Evolutionary conservation across 208 protist species (phyloP), one percentile per base, ranked within the genome.

Genomic region (Pavlovales sp.): DNA sequence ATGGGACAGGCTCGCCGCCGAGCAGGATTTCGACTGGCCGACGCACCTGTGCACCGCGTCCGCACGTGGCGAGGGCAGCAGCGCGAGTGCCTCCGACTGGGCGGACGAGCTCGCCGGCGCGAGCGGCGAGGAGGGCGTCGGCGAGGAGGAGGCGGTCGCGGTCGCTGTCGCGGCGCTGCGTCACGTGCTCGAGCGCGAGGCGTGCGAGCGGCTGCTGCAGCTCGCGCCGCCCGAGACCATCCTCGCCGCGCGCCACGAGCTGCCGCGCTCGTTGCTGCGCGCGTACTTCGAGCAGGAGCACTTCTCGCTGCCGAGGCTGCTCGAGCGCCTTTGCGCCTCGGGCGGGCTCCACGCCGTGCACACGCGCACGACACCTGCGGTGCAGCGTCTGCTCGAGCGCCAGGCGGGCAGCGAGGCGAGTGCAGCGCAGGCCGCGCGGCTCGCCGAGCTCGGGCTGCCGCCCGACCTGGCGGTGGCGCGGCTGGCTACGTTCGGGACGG

Each of bases 271-370:
- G 36, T 20, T 86, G 18, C 38, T 86, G 10, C 18, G 36, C 28
- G 36, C 82, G 26, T 86, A 86, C 82, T 28, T 86, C 30, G 30
- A 22, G 5, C 57, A 75, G 57, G 82, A 77, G 66, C 82, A 86
- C 57, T 86, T 86, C 30, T 28, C 30, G 22, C 82, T 77, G 37
- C 39, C n/a, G 66, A 2, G 57, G 47, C 47, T 85, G 22, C 8
- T 86, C 0, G 28, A 2, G 34, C 14, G 80, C 46, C n/a, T 18
- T 10, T 0, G 7, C 4, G 80, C 1, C 44, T 0, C 8, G 7
- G n/a, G 30, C 44, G 40, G n/a, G 1, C 36, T 66, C n/a, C 80
- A 85, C 20, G 38, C 44, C 39, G 82, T 86, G 37, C 67, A 77
- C 57, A 66, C 82, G 66, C 82, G 82, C 82, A 77, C 82, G 20